phyloP scores from a whole-genome alignment of 306 rosid genomes.

The Quercus berberidifolia region DNA sequence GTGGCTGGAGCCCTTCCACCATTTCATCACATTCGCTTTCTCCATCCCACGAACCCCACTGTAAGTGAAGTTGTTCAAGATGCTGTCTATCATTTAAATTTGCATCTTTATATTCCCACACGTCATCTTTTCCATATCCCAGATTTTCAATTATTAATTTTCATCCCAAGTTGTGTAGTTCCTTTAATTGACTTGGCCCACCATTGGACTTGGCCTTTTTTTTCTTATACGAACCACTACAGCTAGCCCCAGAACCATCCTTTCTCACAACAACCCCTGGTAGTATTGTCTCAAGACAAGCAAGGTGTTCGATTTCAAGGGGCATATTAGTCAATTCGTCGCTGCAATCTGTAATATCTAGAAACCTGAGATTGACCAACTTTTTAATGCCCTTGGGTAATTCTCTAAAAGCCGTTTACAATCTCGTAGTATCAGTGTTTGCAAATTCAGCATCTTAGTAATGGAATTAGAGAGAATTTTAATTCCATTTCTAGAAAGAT shows the following conservation, averaged over 20 bases:
- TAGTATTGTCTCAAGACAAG: not conserved
- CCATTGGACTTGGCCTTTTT: not conserved
- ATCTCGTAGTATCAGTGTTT: not conserved
- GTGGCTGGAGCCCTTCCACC: not conserved
- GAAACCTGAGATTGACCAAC: slow-evolving; percentile 16
- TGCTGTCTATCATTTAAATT: fast-evolving
- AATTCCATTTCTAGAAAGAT: not conserved
- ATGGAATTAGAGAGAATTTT: slow-evolving; percentile 20
- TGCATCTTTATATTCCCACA: fast-evolving
- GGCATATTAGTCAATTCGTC: not conserved
- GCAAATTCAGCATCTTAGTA: slow-evolving; percentile 5
- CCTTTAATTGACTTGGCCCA: not conserved
- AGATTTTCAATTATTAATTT: fast-evolving
- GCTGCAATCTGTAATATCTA: not conserved
- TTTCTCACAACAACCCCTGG: not conserved
- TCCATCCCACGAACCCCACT: no score
- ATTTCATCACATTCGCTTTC: not conserved
- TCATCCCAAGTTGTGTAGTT: not conserved
- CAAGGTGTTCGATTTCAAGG: not conserved
- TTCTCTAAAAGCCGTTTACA: not conserved
- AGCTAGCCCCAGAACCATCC: not conserved
- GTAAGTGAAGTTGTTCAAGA: fast-evolving
- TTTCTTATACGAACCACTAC: not conserved
- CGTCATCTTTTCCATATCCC: no score
- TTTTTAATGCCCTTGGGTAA: slow-evolving; percentile 13